Percentiles rank a stretch among this genome's conserved stretches.
These are phyloP conservation scores for Penicillium sp. DNA, from an alignment of 2,329 filamentous ascomycete species.

Conservation along the genomic window DNA sequence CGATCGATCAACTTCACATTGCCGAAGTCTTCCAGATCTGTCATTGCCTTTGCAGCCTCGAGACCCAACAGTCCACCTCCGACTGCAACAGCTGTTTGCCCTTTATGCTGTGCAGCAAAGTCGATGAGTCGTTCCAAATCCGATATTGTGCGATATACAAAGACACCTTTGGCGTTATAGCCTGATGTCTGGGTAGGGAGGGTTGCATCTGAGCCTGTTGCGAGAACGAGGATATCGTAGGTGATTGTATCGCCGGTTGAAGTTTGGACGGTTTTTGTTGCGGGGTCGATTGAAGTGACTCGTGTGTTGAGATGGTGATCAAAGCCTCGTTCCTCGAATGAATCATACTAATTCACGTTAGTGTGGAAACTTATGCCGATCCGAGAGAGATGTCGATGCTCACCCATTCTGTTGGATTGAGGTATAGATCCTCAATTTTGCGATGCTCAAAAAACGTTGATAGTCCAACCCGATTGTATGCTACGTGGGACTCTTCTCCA, in stretches of 20 bases:
- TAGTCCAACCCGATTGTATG: conserved; percentile 87
- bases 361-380: neutral
- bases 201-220: conserved; percentile 82
- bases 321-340: conserved; percentile 66
- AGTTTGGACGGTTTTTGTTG: conserved; percentile 67
- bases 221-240: conserved; percentile 81
- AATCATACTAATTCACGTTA: conserved; percentile 57
- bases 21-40: conserved; percentile 74
- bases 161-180: conserved; percentile 77
- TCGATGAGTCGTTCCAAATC: conserved; percentile 76
- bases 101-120: conserved; percentile 68
- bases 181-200: conserved; percentile 73
- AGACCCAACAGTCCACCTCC: conserved; percentile 83
- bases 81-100: conserved; percentile 72
- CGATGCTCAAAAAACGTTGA: conserved; percentile 88
- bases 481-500: conserved; percentile 82
- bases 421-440: conserved; percentile 80
- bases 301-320: conserved; percentile 74
- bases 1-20: conserved; percentile 79
- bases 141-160: conserved; percentile 84
- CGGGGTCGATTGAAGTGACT: conserved; percentile 67
- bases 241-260: conserved; percentile 67
- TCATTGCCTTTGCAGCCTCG: conserved; percentile 89
- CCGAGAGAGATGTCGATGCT: conserved; percentile 14
- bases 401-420: conserved; percentile 84